Evolutionary conservation across 2,329 filamentous ascomycete genomes (phyloP).

Genomic region (Pseudogymnoascus verrucosus): DNA sequence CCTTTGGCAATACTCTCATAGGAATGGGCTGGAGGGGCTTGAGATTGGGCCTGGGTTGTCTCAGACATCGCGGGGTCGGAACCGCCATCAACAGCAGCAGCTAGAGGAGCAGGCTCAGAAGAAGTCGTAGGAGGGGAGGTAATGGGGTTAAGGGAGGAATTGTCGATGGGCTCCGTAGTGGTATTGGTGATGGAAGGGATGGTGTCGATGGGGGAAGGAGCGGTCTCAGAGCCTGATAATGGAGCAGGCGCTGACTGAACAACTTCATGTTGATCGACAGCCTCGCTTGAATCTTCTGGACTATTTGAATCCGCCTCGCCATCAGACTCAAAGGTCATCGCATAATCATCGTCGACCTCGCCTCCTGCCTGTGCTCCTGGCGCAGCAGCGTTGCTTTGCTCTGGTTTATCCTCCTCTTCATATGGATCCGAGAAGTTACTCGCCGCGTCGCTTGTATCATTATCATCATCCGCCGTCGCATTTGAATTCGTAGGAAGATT

Average conservation of each 20-base stretch:
- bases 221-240: slow-evolving; percentile 18
- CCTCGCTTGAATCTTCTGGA: slow-evolving; percentile 26
- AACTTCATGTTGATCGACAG: slow-evolving; percentile 22
- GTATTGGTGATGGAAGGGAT: slow-evolving; percentile 9
- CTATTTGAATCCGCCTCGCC: slow-evolving; percentile 27
- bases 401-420: slow-evolving; percentile 16
- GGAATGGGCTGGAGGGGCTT: slow-evolving; percentile 3
- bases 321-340: slow-evolving; percentile 31
- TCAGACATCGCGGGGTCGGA: slow-evolving; percentile 13
- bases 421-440: slow-evolving; percentile 27
- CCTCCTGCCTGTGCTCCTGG: slow-evolving; percentile 15
- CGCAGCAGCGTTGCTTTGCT: slow-evolving; percentile 3
- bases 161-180: slow-evolving; percentile 2
- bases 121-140: slow-evolving; percentile 12
- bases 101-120: slow-evolving; percentile 9
- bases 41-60: slow-evolving; percentile 15
- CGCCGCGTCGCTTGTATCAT: slow-evolving; percentile 23
- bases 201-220: slow-evolving; percentile 15
- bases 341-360: slow-evolving; percentile 30
- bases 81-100: slow-evolving; percentile 12
- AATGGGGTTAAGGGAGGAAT: slow-evolving; percentile 19
- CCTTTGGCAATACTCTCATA: slow-evolving; percentile 25
- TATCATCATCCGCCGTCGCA: slow-evolving; percentile 13
- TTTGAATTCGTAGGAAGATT: slow-evolving; percentile 12
- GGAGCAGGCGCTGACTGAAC: slow-evolving; percentile 17